phyloP scores from a whole-genome alignment of 164 flowering plant species.

The Macadamia integrifolia region DNA sequence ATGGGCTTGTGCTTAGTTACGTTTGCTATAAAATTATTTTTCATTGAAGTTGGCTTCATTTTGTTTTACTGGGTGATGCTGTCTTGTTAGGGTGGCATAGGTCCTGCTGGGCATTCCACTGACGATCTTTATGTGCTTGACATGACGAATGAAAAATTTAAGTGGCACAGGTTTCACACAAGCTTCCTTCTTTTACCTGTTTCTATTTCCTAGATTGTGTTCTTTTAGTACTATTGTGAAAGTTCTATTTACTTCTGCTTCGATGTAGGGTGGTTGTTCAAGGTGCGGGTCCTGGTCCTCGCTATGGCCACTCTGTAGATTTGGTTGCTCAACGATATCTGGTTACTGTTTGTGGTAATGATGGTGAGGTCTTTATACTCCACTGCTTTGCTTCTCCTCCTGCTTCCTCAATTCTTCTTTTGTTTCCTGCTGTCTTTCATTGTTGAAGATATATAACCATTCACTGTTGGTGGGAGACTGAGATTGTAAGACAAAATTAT shows the following conservation, averaged over 20 bases:
- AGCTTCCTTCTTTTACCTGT: background rate
- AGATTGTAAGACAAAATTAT: too few relatives aligned
- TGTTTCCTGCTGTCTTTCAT: background rate
- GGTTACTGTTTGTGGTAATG: constrained; percentile 86
- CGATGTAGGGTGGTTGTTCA: constrained; percentile 75
- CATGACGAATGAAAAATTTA: constrained; percentile 78
- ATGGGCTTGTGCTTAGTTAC: background rate
- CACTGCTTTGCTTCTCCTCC: background rate
- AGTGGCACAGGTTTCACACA: constrained; percentile 84
- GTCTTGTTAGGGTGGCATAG: constrained; percentile 88
- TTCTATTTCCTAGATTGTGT: background rate
- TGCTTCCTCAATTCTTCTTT: background rate
- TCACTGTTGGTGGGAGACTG: too few relatives aligned
- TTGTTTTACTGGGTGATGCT: constrained; percentile 10
- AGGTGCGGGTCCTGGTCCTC: constrained; percentile 91
- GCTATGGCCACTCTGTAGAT: constrained; percentile 91
- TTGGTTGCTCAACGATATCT: constrained; percentile 86
- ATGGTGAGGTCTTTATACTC: constrained; percentile 45
- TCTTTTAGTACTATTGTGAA: background rate
- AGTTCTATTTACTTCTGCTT: background rate
- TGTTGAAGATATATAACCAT: too few relatives aligned
- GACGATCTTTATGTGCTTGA: constrained; percentile 96
- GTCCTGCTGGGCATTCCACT: constrained; percentile 99
- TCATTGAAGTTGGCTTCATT: background rate
- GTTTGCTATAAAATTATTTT: background rate